Evolutionary conservation across 2,329 filamentous ascomycete genomes (phyloP), one percentile per base, ranked within the genome.

Genomic region (Penicillium palitans): DNA sequence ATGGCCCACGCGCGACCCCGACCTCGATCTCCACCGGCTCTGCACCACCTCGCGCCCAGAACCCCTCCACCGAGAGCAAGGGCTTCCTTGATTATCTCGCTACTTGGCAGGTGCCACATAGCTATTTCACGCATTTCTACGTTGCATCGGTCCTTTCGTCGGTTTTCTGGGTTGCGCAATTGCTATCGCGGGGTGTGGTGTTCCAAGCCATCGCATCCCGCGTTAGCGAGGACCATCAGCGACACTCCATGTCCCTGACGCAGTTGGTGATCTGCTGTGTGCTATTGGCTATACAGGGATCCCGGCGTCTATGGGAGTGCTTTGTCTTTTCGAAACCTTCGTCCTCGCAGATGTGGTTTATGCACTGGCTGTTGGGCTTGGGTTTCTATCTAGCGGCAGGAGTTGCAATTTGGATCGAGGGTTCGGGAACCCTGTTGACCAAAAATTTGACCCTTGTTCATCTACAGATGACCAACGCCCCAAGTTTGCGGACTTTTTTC

Each of bases 81-180:
- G 50, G 55, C 52, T 41, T 79, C 46, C 76, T 86, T 59, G 84
- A 87, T 66, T 71, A 70, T 57, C 68, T 84, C 21, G 81, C 84
- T 35, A 76, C 74, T 39, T 73, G 83, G 64, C 84, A 85, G 70
- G 88, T 97, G 37, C 92, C 93, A 24, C 95, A 98, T 76, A 84
- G 84, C 61, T 98, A 90, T 87, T 98, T 98, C 74, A 83, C 82
- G 44, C 90, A 95, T 67, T 98, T 96, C 77, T 98, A 99, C 73
- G 70, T 90, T 53, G 73, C 87, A 37, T 93, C 90, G 4, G 77
- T 92, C 5, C 70, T 79, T 2, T 87, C 85, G 59, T 93, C 90
- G 0, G 68, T 85, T 5, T 89, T 93, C 72, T 97, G 93, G 91
- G 84, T 81, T 0, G 74, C 76, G 64, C 88, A 93, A 73, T 83